These are phyloP conservation scores for Psidium friedrichsthalianum DNA, from an alignment of 345 rosid genomes.

Conservation along the genomic window DNA sequence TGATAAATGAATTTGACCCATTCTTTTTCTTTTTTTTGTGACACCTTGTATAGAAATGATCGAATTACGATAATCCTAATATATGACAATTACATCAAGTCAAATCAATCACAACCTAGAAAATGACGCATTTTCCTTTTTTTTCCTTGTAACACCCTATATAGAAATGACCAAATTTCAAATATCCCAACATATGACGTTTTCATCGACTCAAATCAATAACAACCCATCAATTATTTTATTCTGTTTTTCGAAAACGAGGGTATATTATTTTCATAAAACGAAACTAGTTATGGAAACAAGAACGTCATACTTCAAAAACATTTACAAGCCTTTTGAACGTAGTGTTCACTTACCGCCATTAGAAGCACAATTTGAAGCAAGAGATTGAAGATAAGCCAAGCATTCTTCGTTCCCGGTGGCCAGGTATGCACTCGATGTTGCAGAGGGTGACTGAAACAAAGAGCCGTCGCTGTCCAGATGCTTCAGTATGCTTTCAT, in stretches of 20 bases:
- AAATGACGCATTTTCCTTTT: not conserved
- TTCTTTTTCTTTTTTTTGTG: not conserved
- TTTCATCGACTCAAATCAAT: not conserved
- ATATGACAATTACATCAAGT: no score
- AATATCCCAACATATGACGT: not conserved
- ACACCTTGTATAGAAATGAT: not conserved
- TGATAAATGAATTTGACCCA: not conserved
- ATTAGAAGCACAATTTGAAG: slow-evolving; percentile 23
- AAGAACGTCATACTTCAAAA: not conserved
- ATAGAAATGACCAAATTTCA: not conserved
- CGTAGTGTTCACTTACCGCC: slow-evolving; percentile 10
- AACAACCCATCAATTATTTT: not conserved
- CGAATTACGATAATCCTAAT: no score
- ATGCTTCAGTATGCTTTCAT: slow-evolving; percentile 12
- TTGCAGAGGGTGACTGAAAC: slow-evolving; percentile 63
- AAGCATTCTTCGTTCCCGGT: slow-evolving; percentile 33
- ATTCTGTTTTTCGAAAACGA: not conserved
- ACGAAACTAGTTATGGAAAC: not conserved
- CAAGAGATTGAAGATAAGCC: slow-evolving; percentile 33
- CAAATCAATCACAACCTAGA: not conserved
- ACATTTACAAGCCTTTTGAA: not conserved
- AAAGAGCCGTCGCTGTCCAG: slow-evolving; percentile 34
- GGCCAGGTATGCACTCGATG: slow-evolving; percentile 47
- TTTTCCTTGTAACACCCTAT: not conserved
- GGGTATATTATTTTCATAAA: not conserved